Conservation (phyloP, 2,329 filamentous ascomycete genomes). For the Pyrenophora tritici-repentis region DNA sequence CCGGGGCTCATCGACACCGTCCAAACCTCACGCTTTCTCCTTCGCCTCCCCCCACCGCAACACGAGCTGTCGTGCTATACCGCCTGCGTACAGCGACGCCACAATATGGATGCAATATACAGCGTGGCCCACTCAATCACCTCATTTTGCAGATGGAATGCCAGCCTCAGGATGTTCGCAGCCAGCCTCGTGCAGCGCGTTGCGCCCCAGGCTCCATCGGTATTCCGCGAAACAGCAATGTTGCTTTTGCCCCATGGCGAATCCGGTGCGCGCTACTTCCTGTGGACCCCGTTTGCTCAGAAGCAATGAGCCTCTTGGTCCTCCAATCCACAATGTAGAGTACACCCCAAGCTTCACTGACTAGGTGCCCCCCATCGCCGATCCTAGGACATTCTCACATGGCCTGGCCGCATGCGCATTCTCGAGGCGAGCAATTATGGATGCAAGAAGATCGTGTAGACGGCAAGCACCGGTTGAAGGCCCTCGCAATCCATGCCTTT, state of each 20-base stretch:
- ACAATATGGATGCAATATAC: conserved; percentile 20
- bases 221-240: not conserved
- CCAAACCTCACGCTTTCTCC: not conserved
- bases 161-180: not conserved
- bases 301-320: conserved; percentile 4
- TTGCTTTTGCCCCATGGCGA: conserved; percentile 7
- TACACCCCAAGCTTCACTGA: not conserved
- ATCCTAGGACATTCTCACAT: not conserved
- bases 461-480: conserved; percentile 20
- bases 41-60: not conserved
- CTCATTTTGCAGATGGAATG: conserved; percentile 3
- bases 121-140: not conserved
- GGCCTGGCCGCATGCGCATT: conserved; percentile 2
- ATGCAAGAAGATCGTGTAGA: conserved; percentile 20
- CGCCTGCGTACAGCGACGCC: conserved; percentile 11
- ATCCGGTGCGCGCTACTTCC: not conserved
- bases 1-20: conserved; percentile 2
- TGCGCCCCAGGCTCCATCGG: not conserved
- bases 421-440: conserved; percentile 12
- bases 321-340: not conserved
- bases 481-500: conserved; percentile 10
- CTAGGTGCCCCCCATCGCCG: not conserved
- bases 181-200: conserved; percentile 4
- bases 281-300: conserved; percentile 1
- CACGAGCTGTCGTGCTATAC: conserved; percentile 11